Evolutionary conservation across 306 rosid genomes (phyloP).

Genomic region (Gillenia trifoliata): DNA sequence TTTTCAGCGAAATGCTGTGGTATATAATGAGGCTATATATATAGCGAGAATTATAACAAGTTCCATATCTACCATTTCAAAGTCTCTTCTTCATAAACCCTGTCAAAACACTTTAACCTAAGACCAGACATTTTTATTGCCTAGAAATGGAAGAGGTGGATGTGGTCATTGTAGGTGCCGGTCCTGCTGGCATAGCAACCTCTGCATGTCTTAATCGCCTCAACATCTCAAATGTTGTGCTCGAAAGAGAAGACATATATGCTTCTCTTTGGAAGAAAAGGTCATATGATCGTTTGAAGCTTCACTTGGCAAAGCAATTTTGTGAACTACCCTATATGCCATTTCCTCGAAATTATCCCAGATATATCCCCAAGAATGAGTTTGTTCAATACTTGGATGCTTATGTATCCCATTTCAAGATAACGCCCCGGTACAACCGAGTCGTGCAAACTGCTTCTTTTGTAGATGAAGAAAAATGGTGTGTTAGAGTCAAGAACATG

Average conservation of each 20-base stretch:
- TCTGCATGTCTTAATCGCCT: conserved; percentile 54
- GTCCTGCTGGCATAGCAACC: conserved; percentile 60
- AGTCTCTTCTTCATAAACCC: too few relatives aligned
- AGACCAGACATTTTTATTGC: neutral
- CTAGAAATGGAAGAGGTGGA: conserved; percentile 29
- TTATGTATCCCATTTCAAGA: conserved; percentile 29
- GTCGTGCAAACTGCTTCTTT: conserved; percentile 27
- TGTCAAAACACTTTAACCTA: neutral
- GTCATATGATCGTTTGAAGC: conserved; percentile 60
- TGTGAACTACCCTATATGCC: conserved; percentile 58
- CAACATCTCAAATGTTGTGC: conserved; percentile 32
- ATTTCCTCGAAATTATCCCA: conserved; percentile 31
- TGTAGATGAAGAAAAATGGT: conserved; percentile 29
- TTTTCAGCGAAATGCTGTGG: too few relatives aligned
- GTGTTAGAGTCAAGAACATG: conserved; percentile 17
- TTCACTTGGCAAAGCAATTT: conserved; percentile 51
- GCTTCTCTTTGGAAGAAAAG: conserved; percentile 62
- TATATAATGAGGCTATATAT: too few relatives aligned
- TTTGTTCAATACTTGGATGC: conserved; percentile 46
- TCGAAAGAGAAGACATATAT: conserved; percentile 54
- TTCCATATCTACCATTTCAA: too few relatives aligned
- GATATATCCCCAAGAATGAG: conserved; percentile 31
- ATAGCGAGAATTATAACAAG: too few relatives aligned
- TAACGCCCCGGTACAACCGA: conserved; percentile 16
- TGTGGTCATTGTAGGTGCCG: conserved; percentile 57